phyloP scores from a whole-genome alignment of 1,139 yeast species.

The Hyphopichia wangnamkhiaoensis region DNA sequence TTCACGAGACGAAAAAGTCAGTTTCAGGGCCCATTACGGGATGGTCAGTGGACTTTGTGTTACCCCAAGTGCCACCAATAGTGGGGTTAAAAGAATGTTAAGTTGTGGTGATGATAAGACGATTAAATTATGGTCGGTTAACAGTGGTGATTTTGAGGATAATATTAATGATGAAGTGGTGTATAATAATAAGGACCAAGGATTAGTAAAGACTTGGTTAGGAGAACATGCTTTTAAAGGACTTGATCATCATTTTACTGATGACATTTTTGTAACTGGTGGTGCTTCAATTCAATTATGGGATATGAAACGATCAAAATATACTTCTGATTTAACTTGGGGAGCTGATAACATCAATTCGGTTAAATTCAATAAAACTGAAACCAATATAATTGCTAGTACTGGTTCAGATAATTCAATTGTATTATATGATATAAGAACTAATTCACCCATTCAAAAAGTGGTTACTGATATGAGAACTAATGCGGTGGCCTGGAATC shows the following conservation, averaged over 20 bases:
- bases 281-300: slow-evolving; percentile 88
- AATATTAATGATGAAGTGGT: slow-evolving; percentile 35
- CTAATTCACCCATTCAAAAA: slow-evolving; percentile 92
- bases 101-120: slow-evolving; percentile 94
- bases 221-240: slow-evolving; percentile 87
- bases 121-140: slow-evolving; percentile 76
- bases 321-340: slow-evolving; percentile 82
- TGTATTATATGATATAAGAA: slow-evolving; percentile 86
- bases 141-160: slow-evolving; percentile 44
- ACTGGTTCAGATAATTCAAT: slow-evolving; percentile 92
- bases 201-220: slow-evolving; percentile 70
- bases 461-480: slow-evolving; percentile 81
- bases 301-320: slow-evolving; percentile 81
- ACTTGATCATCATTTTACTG: slow-evolving; percentile 80
- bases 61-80: slow-evolving; percentile 58
- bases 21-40: slow-evolving; percentile 89
- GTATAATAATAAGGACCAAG: slow-evolving; percentile 36
- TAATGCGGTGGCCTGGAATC: slow-evolving; percentile 92
- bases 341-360: slow-evolving; percentile 88
- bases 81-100: slow-evolving; percentile 34
- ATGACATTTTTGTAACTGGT: slow-evolving; percentile 82
- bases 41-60: slow-evolving; percentile 86
- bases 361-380: slow-evolving; percentile 87
- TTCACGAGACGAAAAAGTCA: slow-evolving; percentile 68
- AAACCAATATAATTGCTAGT: slow-evolving; percentile 84